Evolutionary conservation across 2,329 filamentous ascomycete species (phyloP).

Genomic region (Myriangium duriaei): DNA sequence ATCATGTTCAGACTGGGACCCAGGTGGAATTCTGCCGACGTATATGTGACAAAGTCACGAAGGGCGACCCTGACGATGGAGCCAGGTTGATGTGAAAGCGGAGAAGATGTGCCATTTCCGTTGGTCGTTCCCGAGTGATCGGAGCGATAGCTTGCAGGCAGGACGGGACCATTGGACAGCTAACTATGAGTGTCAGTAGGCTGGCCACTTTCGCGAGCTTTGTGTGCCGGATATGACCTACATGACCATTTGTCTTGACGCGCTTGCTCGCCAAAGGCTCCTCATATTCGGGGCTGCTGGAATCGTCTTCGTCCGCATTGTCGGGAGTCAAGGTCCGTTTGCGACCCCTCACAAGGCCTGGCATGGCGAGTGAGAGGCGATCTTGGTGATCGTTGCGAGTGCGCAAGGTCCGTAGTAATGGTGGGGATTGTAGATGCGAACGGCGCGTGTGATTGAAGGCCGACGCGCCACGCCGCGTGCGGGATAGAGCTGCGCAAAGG

Average conservation of each 20-base stretch:
- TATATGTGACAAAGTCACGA: constrained; percentile 89
- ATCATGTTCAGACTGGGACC: constrained; percentile 96
- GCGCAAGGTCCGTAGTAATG: too few species aligned
- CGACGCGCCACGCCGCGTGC: not conserved
- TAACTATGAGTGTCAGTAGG: not conserved
- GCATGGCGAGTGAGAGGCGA: constrained; percentile 3
- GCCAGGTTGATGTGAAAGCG: constrained; percentile 48
- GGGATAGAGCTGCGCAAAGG: not conserved
- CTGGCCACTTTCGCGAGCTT: not conserved
- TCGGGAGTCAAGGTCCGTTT: constrained; percentile 3
- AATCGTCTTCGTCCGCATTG: not conserved
- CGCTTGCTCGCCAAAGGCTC: constrained; percentile 7
- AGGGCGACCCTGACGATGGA: constrained; percentile 81
- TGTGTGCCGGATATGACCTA: not conserved
- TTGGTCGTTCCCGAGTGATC: constrained; percentile 18
- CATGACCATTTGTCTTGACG: constrained; percentile 5
- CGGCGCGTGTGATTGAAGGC: not conserved
- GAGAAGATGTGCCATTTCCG: constrained; percentile 9
- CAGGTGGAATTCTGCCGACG: constrained; percentile 76
- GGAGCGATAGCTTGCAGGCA: constrained; percentile 23
- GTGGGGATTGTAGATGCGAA: too few species aligned
- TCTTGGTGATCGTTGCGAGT: too few species aligned
- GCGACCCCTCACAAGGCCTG: constrained; percentile 6
- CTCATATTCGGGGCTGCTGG: not conserved
- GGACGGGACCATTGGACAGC: constrained; percentile 13